Conservation (phyloP, 1,284 basidiomycete species). For the Clitocybe nebularis region DNA sequence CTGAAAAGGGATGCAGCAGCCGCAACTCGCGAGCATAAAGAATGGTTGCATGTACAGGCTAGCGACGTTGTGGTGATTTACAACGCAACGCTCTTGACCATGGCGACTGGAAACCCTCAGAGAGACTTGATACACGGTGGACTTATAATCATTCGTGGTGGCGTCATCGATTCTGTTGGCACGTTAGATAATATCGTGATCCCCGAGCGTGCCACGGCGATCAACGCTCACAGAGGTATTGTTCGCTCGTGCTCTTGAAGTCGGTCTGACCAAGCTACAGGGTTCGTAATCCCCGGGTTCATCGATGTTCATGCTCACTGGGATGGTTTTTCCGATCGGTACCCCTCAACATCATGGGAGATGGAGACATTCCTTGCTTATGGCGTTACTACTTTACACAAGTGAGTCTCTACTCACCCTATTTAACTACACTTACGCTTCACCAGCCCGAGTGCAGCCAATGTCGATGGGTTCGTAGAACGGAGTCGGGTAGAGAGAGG, state of each 20-base stretch:
- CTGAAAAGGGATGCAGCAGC: conserved; percentile 47
- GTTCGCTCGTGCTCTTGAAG: conserved; percentile 14
- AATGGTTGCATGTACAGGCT: conserved; percentile 18
- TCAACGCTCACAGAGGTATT: conserved; percentile 60
- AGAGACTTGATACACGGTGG: conserved; percentile 49
- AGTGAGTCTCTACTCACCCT: conserved; percentile 37
- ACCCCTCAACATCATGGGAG: conserved; percentile 69
- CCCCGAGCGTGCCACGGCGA: conserved; percentile 42
- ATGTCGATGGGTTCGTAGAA: conserved; percentile 57
- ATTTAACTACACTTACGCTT: background rate
- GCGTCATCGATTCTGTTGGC: conserved; percentile 52
- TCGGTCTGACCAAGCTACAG: conserved; percentile 27
- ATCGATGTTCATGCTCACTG: conserved; percentile 76
- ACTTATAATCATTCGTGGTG: conserved; percentile 46
- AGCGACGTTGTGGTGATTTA: conserved; percentile 50
- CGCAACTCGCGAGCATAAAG: conserved; percentile 18
- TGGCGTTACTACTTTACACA: conserved; percentile 74
- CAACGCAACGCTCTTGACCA: conserved; percentile 66
- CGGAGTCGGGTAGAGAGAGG: conserved; percentile 65
- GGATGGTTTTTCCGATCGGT: conserved; percentile 45
- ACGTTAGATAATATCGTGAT: conserved; percentile 32
- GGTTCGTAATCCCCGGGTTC: conserved; percentile 64
- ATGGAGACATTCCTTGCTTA: conserved; percentile 71
- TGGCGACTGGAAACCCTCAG: conserved; percentile 47
- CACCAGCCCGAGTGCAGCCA: conserved; percentile 58